phyloP scores from a whole-genome alignment of 371 early-diverging fungal species.

The Mucor piriformis region DNA sequence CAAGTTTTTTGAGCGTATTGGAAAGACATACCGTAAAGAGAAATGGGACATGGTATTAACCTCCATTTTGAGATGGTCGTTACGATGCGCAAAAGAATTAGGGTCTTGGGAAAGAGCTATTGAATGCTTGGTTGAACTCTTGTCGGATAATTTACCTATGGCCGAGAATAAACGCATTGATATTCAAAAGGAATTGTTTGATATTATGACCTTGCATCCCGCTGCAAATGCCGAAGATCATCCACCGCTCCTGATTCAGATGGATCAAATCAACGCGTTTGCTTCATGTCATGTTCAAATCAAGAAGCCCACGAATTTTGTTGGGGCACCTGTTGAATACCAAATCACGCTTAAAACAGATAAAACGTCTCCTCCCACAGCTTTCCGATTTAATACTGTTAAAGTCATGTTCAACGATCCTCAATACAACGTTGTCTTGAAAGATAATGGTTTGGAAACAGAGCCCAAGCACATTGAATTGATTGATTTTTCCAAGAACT shows the following conservation, averaged over 20 bases:
- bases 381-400: slow-evolving; percentile 47
- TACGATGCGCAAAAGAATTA: slow-evolving; percentile 75
- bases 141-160: slow-evolving; percentile 52
- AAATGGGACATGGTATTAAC: slow-evolving; percentile 75
- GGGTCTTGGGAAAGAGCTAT: slow-evolving; percentile 65
- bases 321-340: slow-evolving; percentile 36
- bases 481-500: slow-evolving; percentile 26
- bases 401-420: slow-evolving; percentile 63
- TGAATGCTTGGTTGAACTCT: slow-evolving; percentile 75
- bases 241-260: slow-evolving; percentile 53
- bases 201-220: slow-evolving; percentile 23
- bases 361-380: slow-evolving; percentile 39
- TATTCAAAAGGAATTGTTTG: slow-evolving; percentile 50
- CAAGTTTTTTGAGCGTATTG: slow-evolving; percentile 87
- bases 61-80: slow-evolving; percentile 67
- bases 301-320: slow-evolving; percentile 35
- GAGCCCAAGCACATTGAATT: slow-evolving; percentile 14
- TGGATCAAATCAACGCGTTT: slow-evolving; percentile 76
- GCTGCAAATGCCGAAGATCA: slow-evolving; percentile 17
- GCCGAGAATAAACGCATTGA: slow-evolving; percentile 48
- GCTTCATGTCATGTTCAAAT: slow-evolving; percentile 55
- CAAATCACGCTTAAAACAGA: slow-evolving; percentile 40
- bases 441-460: slow-evolving; percentile 21
- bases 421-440: slow-evolving; percentile 36
- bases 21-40: slow-evolving; percentile 88